Base-by-base conservation (phyloP, 495 filamentous ascomycete species). In the Trichoderma gamsii region DNA sequence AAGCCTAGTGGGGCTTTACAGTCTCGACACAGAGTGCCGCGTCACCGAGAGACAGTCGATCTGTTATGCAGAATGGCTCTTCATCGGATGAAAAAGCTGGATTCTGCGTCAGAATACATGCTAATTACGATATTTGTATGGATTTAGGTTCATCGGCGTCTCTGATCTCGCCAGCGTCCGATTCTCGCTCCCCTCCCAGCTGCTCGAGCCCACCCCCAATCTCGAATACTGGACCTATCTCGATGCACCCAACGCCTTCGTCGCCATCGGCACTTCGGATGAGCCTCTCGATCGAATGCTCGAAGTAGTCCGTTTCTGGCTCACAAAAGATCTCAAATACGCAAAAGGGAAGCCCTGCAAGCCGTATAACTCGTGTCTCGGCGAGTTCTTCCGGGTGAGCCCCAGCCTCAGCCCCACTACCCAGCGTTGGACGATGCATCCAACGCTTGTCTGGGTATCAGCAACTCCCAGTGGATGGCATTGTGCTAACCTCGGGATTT, bases 221-320 rank as follows among this genome's bases (percentile, higher is more conserved):
- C 82, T 99, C 70, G 95, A 99, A 81, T 99, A 99, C 79, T 99
- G 95, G 95, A 93, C 95, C 71, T 99, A 99, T 73, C 83, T 99
- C 75, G 95, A 99, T 76, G 87, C 92, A 70, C 95, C 95, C 8
- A 96, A 97, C 78, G 91, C 93, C 51, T 99, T 99, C 78, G 87
- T 92, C 73, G 93, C 92, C 68, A 97, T 99, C 79, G 95, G 94
- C 69, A 94, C 94, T 73, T 94, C 94, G 11, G 90, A 97, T 70
- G 92, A 97, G 71, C 84, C 87, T 9, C 81, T 97, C 65, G 94
- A 92, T 70, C 92, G 95, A 68, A 97, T 96, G 89, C 84, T 99
- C 51, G 93, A 90, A 70, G 90, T 96, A 41, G 78, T 97, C 73
- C 87, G 95, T 43, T 99, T 99, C 76, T 99, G 95, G 95, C 98